Evolutionary conservation across 805 yeast species (phyloP).

Genomic region (Pichia californica): DNA sequence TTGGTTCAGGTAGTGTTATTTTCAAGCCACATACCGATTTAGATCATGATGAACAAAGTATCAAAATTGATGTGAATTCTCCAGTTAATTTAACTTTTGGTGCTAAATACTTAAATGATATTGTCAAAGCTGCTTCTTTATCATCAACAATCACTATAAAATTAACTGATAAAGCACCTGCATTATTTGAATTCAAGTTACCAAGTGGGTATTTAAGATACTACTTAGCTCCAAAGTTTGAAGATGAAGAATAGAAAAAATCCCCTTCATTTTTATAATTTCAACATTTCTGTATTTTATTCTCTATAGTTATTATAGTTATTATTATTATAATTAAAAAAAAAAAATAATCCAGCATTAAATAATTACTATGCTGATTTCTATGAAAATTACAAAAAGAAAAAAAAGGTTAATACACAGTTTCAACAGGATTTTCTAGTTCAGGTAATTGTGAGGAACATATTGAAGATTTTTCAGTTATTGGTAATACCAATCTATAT

Average conservation of each 20-base stretch:
- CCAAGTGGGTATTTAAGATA: conserved; percentile 90
- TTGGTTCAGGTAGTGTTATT: conserved; percentile 81
- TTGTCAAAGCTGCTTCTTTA: conserved; percentile 83
- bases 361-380: too few species aligned
- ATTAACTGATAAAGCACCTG: conserved; percentile 88
- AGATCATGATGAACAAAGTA: conserved; percentile 71
- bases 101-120: conserved; percentile 82
- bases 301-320: too few species aligned
- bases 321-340: too few species aligned
- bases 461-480: conserved; percentile 57
- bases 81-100: conserved; percentile 90
- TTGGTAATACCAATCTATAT: conserved; percentile 74
- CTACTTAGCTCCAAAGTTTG: conserved; percentile 97
- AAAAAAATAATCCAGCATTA: too few species aligned
- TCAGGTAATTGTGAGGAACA: conserved; percentile 34
- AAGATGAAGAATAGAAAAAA: conserved; percentile 62
- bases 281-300: conserved; percentile 1
- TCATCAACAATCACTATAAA: conserved; percentile 74
- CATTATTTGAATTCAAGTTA: conserved; percentile 85
- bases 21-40: conserved; percentile 78
- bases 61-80: conserved; percentile 70
- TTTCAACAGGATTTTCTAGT: conserved; percentile 17
- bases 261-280: background rate
- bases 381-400: too few species aligned
- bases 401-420: conserved; percentile 22